Base-by-base conservation (phyloP, 306 rosid species). In the Ceratonia siliqua region DNA sequence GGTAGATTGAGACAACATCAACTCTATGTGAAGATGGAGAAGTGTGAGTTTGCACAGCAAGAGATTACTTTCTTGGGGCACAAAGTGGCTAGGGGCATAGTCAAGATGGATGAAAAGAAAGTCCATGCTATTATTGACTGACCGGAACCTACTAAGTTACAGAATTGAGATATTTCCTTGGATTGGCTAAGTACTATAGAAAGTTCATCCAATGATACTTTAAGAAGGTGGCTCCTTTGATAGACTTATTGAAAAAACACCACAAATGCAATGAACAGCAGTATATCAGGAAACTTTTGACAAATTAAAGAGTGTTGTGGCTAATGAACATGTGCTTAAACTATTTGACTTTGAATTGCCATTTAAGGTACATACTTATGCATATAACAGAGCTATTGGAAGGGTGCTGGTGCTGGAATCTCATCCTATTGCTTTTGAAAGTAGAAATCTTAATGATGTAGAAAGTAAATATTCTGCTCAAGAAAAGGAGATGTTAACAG, bases 401-500 rank as follows among this genome's bases (percentile, higher is more conserved):
- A 22, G 35, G 0, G 61, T 73, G 6, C 27, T 72, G 15, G 77
- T 72, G 3, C 39, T 56, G 13, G 43, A 72, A 2, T 20, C 17
- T 5, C 57, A 57, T 13, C 57, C 3, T 1, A 10, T 61, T 6
- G 59, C 58, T 3, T 61, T 15, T 15, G 35, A 61, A 12, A n/a
- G 69, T 4, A 8, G 70, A 3, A 59, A 73, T 8, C 20, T 73
- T 0, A 73, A 73, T 4, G 78, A 73, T 1, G 58, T 1, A 0
- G 15, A 73, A 45, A 17, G 58, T 4, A 8, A 54, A 11, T 58
- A 73, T 39, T 25, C 30, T 2, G n/a, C 56, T 0, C 56, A 59
- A 15, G 78, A 58, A 30, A 73, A 75, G 28, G 72, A 75, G 35
- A 45, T 48, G 72, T 8, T 10, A 1, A 41, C 27, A 0, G 55